Conservation (phyloP, 1,284 basidiomycete species). For the Naganishia sp. region DNA sequence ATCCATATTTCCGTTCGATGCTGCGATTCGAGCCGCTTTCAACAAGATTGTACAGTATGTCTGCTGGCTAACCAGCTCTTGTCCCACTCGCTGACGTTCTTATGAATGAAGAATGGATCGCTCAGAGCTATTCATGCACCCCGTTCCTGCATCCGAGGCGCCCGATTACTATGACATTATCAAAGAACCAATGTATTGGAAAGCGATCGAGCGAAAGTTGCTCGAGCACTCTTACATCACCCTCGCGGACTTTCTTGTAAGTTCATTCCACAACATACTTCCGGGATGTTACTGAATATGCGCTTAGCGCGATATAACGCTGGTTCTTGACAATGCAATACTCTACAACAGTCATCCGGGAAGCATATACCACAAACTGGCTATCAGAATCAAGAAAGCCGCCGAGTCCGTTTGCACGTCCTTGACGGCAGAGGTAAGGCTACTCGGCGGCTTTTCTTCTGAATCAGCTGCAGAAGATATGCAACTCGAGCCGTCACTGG, state of each 20-base stretch:
- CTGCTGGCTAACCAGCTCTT: not conserved
- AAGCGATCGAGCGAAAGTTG: constrained; percentile 73
- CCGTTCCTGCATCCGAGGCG: constrained; percentile 75
- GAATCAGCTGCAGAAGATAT: constrained; percentile 28
- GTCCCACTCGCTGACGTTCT: constrained; percentile 20
- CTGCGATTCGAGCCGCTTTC: constrained; percentile 65
- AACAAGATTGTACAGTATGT: constrained; percentile 71
- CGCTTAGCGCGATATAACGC: constrained; percentile 70
- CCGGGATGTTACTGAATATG: constrained; percentile 3
- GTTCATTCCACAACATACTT: constrained; percentile 35
- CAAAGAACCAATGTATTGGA: constrained; percentile 87
- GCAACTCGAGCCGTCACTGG: constrained; percentile 17
- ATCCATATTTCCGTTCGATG: constrained; percentile 69
- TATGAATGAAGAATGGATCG: constrained; percentile 65
- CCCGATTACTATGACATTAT: constrained; percentile 92
- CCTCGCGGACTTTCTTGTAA: constrained; percentile 72
- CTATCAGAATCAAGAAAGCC: constrained; percentile 67
- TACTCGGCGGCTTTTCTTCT: constrained; percentile 16
- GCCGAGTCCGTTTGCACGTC: constrained; percentile 63
- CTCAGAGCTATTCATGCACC: constrained; percentile 72
- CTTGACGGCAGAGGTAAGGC: constrained; percentile 53
- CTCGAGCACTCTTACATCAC: constrained; percentile 76
- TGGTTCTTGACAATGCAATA: constrained; percentile 84
- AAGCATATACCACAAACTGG: constrained; percentile 71
- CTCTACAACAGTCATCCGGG: constrained; percentile 69